Conservation (phyloP, 1,139 yeast genomes). For the Pichia sp. region DNA sequence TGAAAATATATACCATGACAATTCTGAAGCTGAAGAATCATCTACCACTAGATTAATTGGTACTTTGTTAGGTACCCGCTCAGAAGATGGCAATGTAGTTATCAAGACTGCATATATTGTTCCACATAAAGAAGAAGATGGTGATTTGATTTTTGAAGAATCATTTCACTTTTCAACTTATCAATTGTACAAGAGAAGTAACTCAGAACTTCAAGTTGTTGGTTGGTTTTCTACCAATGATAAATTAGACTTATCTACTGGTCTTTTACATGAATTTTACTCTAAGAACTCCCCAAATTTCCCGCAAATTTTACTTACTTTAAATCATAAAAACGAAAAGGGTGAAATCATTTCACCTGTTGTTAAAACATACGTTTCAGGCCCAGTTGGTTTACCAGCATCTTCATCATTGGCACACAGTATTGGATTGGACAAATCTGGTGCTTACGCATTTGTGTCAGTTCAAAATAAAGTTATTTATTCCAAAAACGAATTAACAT, state of each 20-base stretch:
- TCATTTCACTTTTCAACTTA: slow-evolving; percentile 66
- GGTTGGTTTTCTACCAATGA: slow-evolving; percentile 84
- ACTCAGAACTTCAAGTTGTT: slow-evolving; percentile 71
- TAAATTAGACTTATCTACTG: slow-evolving; percentile 66
- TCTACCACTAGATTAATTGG: slow-evolving; percentile 64
- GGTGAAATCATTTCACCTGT: slow-evolving; percentile 38
- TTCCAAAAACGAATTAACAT: slow-evolving; percentile 52
- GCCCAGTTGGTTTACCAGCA: slow-evolving; percentile 57
- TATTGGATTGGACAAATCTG: slow-evolving; percentile 42
- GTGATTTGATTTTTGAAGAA: slow-evolving; percentile 67
- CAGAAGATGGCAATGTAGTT: slow-evolving; percentile 81
- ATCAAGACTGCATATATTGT: slow-evolving; percentile 76
- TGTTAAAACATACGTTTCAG: slow-evolving; percentile 67
- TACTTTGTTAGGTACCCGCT: slow-evolving; percentile 72
- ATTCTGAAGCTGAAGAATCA: slow-evolving; percentile 29
- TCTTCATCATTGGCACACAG: slow-evolving; percentile 35
- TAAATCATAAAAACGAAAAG: slow-evolving; percentile 39
- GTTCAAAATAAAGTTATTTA: slow-evolving; percentile 63
- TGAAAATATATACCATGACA: slow-evolving; percentile 47
- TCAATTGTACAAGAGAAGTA: slow-evolving; percentile 70
- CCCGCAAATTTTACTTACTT: slow-evolving; percentile 69
- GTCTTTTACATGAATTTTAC: slow-evolving; percentile 82
- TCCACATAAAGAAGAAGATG: slow-evolving; percentile 77
- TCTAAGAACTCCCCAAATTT: slow-evolving; percentile 66
- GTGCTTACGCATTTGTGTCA: slow-evolving; percentile 74